Conservation (phyloP, 495 filamentous ascomycete species). For the Aspergillus carlsbadensis region DNA sequence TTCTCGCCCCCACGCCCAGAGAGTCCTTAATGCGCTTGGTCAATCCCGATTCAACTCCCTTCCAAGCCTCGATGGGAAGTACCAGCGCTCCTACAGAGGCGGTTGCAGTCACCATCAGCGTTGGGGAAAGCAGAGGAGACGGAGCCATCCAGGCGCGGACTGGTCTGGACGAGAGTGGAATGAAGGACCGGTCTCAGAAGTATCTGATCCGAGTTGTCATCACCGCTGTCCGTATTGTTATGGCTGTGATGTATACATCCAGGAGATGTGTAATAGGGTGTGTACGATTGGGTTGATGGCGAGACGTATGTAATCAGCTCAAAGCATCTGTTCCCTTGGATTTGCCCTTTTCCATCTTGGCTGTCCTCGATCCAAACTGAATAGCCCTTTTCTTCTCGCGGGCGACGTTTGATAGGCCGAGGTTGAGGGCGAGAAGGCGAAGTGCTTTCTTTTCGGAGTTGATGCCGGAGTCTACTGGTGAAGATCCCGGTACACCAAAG, state of each 20-base stretch:
- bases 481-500: slow-evolving; percentile 46
- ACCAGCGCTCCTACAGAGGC: slow-evolving; percentile 20
- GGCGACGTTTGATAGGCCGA: slow-evolving; percentile 70
- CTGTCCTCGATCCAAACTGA: slow-evolving; percentile 82
- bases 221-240: slow-evolving; percentile 28
- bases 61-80: slow-evolving; percentile 2
- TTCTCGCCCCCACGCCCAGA: not conserved
- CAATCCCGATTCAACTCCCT: not conserved
- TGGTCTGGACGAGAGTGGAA: slow-evolving; percentile 7
- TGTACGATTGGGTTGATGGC: not conserved
- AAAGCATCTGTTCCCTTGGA: slow-evolving; percentile 66
- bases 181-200: slow-evolving; percentile 40
- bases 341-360: slow-evolving; percentile 76
- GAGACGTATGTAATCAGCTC: slow-evolving; percentile 22
- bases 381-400: slow-evolving; percentile 91
- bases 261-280: slow-evolving; percentile 5
- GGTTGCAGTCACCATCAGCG: slow-evolving; percentile 22
- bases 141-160: not conserved
- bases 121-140: not conserved
- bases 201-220: slow-evolving; percentile 55
- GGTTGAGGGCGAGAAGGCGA: slow-evolving; percentile 69
- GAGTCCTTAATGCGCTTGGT: not conserved
- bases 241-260: not conserved
- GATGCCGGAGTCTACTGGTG: slow-evolving; percentile 32
- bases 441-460: slow-evolving; percentile 81